Conservation (phyloP, 2,329 filamentous ascomycete genomes). For the Curvularia eragrostidis region DNA sequence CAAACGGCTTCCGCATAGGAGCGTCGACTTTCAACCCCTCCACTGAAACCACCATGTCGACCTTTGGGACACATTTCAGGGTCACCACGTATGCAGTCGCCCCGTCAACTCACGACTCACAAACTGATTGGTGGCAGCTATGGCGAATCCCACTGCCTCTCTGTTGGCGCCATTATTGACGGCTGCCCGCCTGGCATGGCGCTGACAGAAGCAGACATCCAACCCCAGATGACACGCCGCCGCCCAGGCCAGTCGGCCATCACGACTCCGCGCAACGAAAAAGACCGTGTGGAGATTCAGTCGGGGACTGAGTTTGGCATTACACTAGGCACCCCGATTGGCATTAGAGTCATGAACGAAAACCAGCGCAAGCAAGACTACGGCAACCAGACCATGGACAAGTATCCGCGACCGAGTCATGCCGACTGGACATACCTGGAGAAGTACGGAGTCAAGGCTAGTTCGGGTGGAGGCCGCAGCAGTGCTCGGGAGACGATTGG, state of each 20-base stretch:
- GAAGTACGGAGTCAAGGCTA: slow-evolving; percentile 95
- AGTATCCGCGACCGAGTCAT: slow-evolving; percentile 88
- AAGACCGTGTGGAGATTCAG: slow-evolving; percentile 89
- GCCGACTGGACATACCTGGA: slow-evolving; percentile 97
- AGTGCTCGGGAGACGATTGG: slow-evolving; percentile 96
- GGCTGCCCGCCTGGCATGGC: slow-evolving; percentile 87
- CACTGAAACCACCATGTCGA: slow-evolving; percentile 60
- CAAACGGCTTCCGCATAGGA: slow-evolving; percentile 3
- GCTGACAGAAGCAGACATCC: slow-evolving; percentile 85
- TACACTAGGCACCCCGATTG: slow-evolving; percentile 90
- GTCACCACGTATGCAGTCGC: slow-evolving; percentile 74
- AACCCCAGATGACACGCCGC: slow-evolving; percentile 91
- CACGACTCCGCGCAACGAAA: slow-evolving; percentile 91
- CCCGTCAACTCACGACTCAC: background rate
- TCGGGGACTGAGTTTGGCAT: slow-evolving; percentile 90
- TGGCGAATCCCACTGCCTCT: slow-evolving; percentile 89
- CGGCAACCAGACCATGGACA: slow-evolving; percentile 85
- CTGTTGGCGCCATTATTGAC: slow-evolving; percentile 94
- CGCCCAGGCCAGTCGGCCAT: slow-evolving; percentile 88
- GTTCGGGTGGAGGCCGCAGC: slow-evolving; percentile 85
- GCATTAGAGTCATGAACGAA: slow-evolving; percentile 85
- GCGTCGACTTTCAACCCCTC: slow-evolving; percentile 11
- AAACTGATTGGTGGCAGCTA: slow-evolving; percentile 59
- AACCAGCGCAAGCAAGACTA: slow-evolving; percentile 95
- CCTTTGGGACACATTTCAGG: slow-evolving; percentile 81